These are phyloP conservation scores for Anthracocystis walkeri DNA, from an alignment of 1,284 basidiomycete genomes.

Conservation along the genomic window DNA sequence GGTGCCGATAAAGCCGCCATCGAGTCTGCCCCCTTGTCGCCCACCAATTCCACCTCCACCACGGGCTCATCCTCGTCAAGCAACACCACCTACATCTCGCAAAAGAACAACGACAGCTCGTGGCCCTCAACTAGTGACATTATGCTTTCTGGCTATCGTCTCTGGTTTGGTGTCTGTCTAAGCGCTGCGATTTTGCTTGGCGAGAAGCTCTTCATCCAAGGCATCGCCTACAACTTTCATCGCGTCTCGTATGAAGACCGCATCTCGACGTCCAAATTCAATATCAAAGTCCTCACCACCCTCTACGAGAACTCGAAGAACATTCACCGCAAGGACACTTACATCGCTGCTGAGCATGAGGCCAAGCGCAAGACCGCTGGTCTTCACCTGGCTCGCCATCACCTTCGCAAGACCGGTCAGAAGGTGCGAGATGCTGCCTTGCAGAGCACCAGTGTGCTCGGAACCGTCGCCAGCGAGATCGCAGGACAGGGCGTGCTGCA, in stretches of 20 bases:
- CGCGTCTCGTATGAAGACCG: constrained; percentile 88
- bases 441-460: constrained; percentile 67
- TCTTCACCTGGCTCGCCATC: constrained; percentile 28
- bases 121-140: constrained; percentile 70
- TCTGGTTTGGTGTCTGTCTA: constrained; percentile 78
- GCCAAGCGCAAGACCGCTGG: constrained; percentile 48
- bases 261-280: constrained; percentile 84
- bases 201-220: constrained; percentile 89
- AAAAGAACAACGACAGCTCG: constrained; percentile 22
- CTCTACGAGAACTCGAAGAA: constrained; percentile 81
- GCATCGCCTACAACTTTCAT: constrained; percentile 78
- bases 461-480: constrained; percentile 75
- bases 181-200: constrained; percentile 79
- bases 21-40: constrained; percentile 31
- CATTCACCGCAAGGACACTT: constrained; percentile 46
- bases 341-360: constrained; percentile 49
- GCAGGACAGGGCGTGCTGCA: constrained; percentile 71
- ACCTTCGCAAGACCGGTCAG: constrained; percentile 41
- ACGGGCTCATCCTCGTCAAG: constrained; percentile 20
- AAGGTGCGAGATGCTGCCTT: constrained; percentile 71
- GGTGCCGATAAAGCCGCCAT: constrained; percentile 40
- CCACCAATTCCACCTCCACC: constrained; percentile 49
- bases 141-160: constrained; percentile 53
- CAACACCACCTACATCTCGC: constrained; percentile 22
- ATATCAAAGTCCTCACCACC: constrained; percentile 78